Conservation (phyloP, 2,329 filamentous ascomycete genomes). For the Rosellinia necatrix region DNA sequence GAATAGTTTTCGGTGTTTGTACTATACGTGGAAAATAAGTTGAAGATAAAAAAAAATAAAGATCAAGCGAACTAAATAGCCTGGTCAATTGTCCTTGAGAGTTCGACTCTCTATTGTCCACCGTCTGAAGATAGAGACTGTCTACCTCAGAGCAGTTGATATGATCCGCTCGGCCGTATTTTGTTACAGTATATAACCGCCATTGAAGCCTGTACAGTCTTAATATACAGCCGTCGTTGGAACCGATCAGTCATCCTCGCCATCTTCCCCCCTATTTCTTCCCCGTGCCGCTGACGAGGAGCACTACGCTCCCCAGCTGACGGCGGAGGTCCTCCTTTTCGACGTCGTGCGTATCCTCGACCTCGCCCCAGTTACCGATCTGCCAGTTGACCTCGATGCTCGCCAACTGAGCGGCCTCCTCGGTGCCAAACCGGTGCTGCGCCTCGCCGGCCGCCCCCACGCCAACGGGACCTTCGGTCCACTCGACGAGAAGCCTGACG, state of each 20-base stretch:
- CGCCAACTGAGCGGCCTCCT: slow-evolving; percentile 77
- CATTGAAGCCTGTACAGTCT: slow-evolving; percentile 4
- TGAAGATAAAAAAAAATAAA: too few species aligned
- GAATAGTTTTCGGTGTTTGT: too few species aligned
- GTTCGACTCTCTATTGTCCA: too few species aligned
- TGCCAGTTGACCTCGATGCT: slow-evolving; percentile 91
- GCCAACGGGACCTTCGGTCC: slow-evolving; percentile 74
- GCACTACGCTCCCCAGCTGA: slow-evolving; percentile 84
- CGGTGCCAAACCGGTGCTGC: slow-evolving; percentile 68
- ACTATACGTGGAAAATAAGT: too few species aligned
- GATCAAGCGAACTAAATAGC: too few species aligned
- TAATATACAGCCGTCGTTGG: slow-evolving; percentile 6
- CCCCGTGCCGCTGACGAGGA: slow-evolving; percentile 72
- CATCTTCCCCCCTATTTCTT: slow-evolving; percentile 7
- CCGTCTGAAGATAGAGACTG: too few species aligned
- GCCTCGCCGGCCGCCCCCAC: slow-evolving; percentile 45
- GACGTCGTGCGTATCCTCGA: slow-evolving; percentile 97
- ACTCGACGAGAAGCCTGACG: slow-evolving; percentile 78
- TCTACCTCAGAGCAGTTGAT: too few species aligned
- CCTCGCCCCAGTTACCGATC: slow-evolving; percentile 89
- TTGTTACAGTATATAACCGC: too few species aligned
- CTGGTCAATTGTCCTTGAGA: too few species aligned
- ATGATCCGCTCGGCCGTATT: background rate
- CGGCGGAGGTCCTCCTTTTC: slow-evolving; percentile 86
- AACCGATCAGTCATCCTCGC: background rate